Evolutionary conservation across 371 early-diverging fungal genomes (phyloP).

Genomic region (Actinomortierella ambigua): DNA sequence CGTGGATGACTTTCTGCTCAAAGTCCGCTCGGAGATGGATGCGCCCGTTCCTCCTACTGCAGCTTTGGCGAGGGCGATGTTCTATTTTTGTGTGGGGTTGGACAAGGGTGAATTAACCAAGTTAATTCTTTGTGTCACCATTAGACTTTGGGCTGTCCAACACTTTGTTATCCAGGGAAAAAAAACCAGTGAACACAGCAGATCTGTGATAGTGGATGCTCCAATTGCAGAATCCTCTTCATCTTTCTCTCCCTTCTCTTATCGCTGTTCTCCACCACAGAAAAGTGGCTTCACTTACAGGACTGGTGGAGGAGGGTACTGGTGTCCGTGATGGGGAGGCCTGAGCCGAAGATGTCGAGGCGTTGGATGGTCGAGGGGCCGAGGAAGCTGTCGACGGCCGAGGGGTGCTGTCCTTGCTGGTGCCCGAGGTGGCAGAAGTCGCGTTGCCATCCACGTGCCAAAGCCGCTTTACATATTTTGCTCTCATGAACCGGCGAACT

Average conservation of each 20-base stretch:
- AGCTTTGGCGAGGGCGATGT: neutral
- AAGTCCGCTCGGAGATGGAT: conserved; percentile 21
- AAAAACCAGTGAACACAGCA: neutral
- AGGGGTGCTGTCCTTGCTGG: conserved; percentile 3
- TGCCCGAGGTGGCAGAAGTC: neutral
- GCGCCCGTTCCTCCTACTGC: conserved; percentile 7
- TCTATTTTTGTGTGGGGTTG: neutral
- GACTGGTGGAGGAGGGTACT: neutral
- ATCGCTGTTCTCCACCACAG: too few species aligned
- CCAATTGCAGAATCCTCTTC: too few species aligned
- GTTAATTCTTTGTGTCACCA: conserved; percentile 44
- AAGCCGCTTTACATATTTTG: conserved; percentile 40
- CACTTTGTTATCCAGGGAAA: too few species aligned
- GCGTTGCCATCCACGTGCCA: conserved; percentile 33
- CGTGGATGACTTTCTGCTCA: conserved; percentile 43
- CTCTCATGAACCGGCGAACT: conserved; percentile 41
- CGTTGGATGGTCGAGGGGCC: neutral
- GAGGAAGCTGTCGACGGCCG: neutral
- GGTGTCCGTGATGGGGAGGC: neutral
- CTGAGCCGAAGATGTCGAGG: neutral
- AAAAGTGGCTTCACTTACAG: neutral
- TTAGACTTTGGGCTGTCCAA: conserved; percentile 30
- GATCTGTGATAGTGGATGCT: neutral
- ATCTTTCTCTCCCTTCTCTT: too few species aligned
- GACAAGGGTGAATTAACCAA: neutral